Percentiles rank a stretch among this genome's conserved stretches.
Conservation (phyloP, 306 rosid species). For the Vigna radiata region DNA sequence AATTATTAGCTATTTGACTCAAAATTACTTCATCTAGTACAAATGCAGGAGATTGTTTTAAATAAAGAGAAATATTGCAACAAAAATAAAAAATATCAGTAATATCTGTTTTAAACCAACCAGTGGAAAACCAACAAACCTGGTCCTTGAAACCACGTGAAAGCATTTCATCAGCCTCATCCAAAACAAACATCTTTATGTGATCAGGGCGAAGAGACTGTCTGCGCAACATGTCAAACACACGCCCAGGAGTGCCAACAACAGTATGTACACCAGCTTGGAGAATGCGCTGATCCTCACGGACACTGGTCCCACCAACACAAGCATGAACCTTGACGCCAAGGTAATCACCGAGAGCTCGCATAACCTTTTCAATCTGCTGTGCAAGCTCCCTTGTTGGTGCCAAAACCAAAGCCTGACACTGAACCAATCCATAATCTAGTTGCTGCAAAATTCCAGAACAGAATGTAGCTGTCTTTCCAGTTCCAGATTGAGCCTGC, state of each 20-base stretch:
- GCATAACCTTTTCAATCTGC: constrained; percentile 97
- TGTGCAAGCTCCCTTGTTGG: constrained; percentile 98
- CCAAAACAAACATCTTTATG: constrained; percentile 92
- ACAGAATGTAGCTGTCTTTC: constrained; percentile 95
- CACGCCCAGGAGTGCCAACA: constrained; percentile 98
- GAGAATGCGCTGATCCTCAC: constrained; percentile 97
- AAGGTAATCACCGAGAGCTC: constrained; percentile 97
- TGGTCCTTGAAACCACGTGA: constrained; percentile 99
- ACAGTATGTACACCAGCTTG: constrained; percentile 93
- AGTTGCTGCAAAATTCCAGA: constrained; percentile 94
- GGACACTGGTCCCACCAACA: constrained; percentile 97
- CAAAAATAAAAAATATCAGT: no score
- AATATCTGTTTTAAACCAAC: not conserved
- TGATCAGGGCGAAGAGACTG: constrained; percentile 84
- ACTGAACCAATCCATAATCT: constrained; percentile 78
- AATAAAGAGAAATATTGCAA: not conserved
- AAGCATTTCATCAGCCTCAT: constrained; percentile 99
- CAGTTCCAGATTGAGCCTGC: constrained; percentile 98
- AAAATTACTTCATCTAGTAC: not conserved
- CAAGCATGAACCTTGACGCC: constrained; percentile 98
- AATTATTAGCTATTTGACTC: not conserved
- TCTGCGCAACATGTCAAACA: constrained; percentile 89
- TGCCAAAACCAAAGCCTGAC: constrained; percentile 93
- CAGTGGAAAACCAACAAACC: constrained; percentile 53
- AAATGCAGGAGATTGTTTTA: not conserved